Evolutionary conservation across 2,329 filamentous ascomycete genomes (phyloP).

Genomic region (Xylariales sp.): DNA sequence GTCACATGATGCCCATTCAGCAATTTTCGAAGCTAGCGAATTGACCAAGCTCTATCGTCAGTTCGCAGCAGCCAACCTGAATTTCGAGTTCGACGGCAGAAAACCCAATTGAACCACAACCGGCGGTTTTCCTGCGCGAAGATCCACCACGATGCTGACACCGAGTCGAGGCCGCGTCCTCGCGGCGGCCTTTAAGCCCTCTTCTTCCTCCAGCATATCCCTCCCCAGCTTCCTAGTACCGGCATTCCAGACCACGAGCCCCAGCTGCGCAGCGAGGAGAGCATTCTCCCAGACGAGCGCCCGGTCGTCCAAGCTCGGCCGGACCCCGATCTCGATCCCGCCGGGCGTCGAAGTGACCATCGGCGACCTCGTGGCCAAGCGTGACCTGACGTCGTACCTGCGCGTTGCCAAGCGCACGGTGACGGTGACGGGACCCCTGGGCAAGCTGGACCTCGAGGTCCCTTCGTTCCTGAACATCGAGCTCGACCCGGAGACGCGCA

Average conservation of each 20-base stretch:
- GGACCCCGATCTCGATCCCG: conserved; percentile 74
- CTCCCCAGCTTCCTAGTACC: conserved; percentile 71
- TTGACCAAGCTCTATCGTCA: neutral
- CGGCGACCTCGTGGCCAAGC: conserved; percentile 54
- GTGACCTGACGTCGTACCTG: conserved; percentile 55
- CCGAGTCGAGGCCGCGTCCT: conserved; percentile 58
- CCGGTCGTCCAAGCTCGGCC: conserved; percentile 78
- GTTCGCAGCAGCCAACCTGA: conserved; percentile 6
- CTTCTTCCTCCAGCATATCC: conserved; percentile 39
- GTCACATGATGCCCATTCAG: conserved; percentile 10
- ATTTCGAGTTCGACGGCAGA: no score
- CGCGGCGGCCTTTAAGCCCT: conserved; percentile 47
- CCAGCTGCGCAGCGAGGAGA: conserved; percentile 30
- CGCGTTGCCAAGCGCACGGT: conserved; percentile 62
- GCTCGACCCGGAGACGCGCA: conserved; percentile 59
- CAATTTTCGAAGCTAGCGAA: conserved; percentile 6
- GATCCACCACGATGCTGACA: conserved; percentile 53
- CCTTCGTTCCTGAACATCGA: conserved; percentile 72
- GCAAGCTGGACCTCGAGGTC: conserved; percentile 73
- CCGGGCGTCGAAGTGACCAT: conserved; percentile 76
- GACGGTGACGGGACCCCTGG: conserved; percentile 76
- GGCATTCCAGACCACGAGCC: conserved; percentile 51
- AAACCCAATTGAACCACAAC: conserved; percentile 14
- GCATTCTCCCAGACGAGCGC: conserved; percentile 68
- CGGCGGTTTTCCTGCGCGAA: conserved; percentile 1